Percentiles rank a stretch among this genome's conserved stretches.
Evolutionary conservation across 768 basidiomycete species (phyloP).

Genomic region (Xerocomellus dryophilus): DNA sequence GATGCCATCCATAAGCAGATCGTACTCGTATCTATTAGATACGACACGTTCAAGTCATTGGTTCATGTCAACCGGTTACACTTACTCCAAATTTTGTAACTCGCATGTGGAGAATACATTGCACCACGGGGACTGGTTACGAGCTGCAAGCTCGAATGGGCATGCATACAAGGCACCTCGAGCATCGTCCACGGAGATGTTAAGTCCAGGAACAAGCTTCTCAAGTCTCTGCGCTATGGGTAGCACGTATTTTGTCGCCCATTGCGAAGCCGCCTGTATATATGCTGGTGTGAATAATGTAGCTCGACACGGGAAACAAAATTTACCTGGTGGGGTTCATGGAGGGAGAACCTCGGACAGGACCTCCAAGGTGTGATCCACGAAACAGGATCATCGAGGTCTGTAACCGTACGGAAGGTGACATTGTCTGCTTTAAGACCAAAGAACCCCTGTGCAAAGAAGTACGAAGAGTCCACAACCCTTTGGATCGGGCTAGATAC

Average conservation of each 20-base stretch:
- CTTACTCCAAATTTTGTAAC: slow-evolving; percentile 37
- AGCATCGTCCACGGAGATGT: slow-evolving; percentile 33
- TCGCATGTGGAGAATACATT: slow-evolving; percentile 35
- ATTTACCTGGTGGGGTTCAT: slow-evolving; percentile 6
- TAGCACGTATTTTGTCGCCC: slow-evolving; percentile 36
- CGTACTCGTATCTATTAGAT: slow-evolving; percentile 36
- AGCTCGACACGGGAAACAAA: neutral
- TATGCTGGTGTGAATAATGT: neutral
- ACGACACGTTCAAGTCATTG: neutral
- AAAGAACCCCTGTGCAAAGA: slow-evolving; percentile 40
- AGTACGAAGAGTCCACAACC: slow-evolving; percentile 41
- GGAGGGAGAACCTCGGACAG: slow-evolving; percentile 27
- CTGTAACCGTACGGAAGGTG: slow-evolving; percentile 30
- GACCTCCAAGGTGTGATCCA: slow-evolving; percentile 43
- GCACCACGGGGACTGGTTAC: slow-evolving; percentile 40
- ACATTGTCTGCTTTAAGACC: slow-evolving; percentile 31
- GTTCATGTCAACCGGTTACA: neutral
- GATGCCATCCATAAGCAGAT: slow-evolving; percentile 37
- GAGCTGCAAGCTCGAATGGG: slow-evolving; percentile 40
- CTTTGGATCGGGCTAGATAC: slow-evolving; percentile 16
- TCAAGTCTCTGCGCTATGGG: slow-evolving; percentile 36
- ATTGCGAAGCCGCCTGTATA: slow-evolving; percentile 22
- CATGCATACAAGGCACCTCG: slow-evolving; percentile 43
- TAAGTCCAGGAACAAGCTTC: slow-evolving; percentile 32
- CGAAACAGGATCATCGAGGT: slow-evolving; percentile 36